Evolutionary conservation across 768 basidiomycete species (phyloP), one percentile per base, ranked within the genome.

Genomic region (Imleria badia): DNA sequence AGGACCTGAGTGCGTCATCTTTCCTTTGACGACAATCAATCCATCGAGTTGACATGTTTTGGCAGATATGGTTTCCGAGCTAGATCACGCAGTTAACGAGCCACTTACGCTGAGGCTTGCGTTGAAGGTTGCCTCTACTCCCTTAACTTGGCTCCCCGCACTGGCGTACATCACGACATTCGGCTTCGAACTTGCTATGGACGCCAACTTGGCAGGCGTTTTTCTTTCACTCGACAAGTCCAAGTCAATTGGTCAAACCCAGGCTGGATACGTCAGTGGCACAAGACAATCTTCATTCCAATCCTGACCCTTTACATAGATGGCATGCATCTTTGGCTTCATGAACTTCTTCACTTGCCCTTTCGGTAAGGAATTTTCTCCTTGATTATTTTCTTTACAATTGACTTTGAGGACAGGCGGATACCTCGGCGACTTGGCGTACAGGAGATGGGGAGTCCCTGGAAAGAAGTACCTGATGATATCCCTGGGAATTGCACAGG

Each of bases 51-150:
- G 13, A 47, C 13, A 20, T 35, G 3, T 3, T 33, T 29, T 42
- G 13, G 14, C 59, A 58, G 71, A 58, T 3, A 43, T 71, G 45
- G 51, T 49, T 33, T 55, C 54, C 29, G 54, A 38, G 11, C 43
- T 55, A 3, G 54, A 55, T 15, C 45, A 44, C 29, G 54, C 54
- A 19, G 19, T 55, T 10, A 55, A 17, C 36, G 13, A 55, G 15
- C 30, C 48, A 8, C 48, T 55, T 6, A 55, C 54, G 22, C 6
- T 13, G 8, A 6, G 8, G 13, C 42, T 55, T 6, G 54, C 54
- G 0, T 17, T n/a, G 15, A 55, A 49, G n/a, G n/a, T 55, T 6
- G 19, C 14, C 22, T 19, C 29, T 6, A 23, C 35, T 3, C 54
- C 54, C 14, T 17, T 50, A 30, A 55, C 54, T 6, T 55, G 54